These are phyloP conservation scores for Tephrocybe sp. DNA, from an alignment of 768 basidiomycete species.

Conservation along the genomic window DNA sequence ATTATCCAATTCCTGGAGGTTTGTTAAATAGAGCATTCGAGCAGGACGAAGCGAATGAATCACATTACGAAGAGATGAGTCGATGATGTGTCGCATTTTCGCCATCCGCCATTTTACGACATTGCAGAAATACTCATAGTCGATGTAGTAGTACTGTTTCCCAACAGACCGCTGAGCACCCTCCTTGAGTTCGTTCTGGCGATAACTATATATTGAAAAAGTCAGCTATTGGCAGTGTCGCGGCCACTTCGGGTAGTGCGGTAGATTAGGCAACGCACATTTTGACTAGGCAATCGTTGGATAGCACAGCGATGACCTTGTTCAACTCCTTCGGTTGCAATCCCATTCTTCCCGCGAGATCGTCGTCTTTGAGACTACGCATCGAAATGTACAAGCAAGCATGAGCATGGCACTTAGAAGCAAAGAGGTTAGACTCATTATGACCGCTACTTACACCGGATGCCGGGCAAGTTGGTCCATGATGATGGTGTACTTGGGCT, in stretches of 20 bases:
- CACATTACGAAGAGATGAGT: constrained; percentile 86
- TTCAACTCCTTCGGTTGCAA: constrained; percentile 87
- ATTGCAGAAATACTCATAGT: constrained; percentile 94
- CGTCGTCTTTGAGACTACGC: constrained; percentile 87
- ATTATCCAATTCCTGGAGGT: constrained; percentile 85
- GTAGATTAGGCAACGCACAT: constrained; percentile 59
- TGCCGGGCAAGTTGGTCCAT: constrained; percentile 92
- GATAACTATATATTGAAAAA: constrained; percentile 50
- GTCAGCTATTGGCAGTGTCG: background rate
- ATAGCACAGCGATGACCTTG: constrained; percentile 81
- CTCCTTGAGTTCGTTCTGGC: constrained; percentile 90
- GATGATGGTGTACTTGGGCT: constrained; percentile 85
- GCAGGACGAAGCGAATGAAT: constrained; percentile 20
- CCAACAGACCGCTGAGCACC: constrained; percentile 84
- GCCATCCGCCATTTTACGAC: constrained; percentile 97
- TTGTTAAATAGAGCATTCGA: background rate
- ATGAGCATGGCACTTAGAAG: constrained; percentile 19
- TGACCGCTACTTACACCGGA: constrained; percentile 80
- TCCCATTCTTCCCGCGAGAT: constrained; percentile 87
- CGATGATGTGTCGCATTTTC: constrained; percentile 87
- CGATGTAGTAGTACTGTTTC: constrained; percentile 94
- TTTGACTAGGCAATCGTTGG: constrained; percentile 74
- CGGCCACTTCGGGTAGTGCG: too few relatives aligned
- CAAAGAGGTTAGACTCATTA: constrained; percentile 16
- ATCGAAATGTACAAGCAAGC: constrained; percentile 19